Percentiles rank a stretch among this genome's conserved stretches.
Evolutionary conservation across 2,329 filamentous ascomycete species (phyloP).

Genomic region (Scytalidium sp.): DNA sequence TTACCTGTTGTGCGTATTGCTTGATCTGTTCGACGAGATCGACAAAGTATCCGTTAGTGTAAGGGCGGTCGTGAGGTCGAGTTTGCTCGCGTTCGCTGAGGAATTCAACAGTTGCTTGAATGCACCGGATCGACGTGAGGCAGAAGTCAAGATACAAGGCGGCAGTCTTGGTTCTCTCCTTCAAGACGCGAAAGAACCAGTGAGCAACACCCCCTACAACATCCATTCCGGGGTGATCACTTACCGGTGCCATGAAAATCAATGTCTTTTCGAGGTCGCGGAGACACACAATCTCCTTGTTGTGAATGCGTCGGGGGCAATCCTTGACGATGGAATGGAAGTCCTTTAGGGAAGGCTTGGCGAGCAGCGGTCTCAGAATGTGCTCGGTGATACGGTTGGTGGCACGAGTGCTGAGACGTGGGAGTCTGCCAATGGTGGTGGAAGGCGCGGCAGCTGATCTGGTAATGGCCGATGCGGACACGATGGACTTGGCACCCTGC

Average conservation of each 20-base stretch:
- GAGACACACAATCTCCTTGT: slow-evolving; percentile 84
- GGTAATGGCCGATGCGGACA: slow-evolving; percentile 56
- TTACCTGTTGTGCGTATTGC: slow-evolving; percentile 83
- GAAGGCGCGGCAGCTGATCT: slow-evolving; percentile 52
- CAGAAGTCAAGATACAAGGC: slow-evolving; percentile 80
- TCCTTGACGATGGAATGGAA: slow-evolving; percentile 79
- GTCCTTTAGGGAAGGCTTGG: slow-evolving; percentile 68
- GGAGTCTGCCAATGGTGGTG: slow-evolving; percentile 45
- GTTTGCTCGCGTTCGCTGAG: slow-evolving; percentile 84
- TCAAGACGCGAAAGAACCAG: slow-evolving; percentile 57
- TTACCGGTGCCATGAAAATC: slow-evolving; percentile 89
- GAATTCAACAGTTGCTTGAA: slow-evolving; percentile 84
- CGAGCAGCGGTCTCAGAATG: slow-evolving; percentile 74
- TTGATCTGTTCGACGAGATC: slow-evolving; percentile 93
- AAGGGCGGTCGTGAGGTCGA: slow-evolving; percentile 80
- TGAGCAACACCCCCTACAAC: slow-evolving; percentile 65
- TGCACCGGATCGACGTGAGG: slow-evolving; percentile 83
- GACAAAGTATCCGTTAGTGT: slow-evolving; percentile 95
- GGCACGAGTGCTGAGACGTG: slow-evolving; percentile 65
- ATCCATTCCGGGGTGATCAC: slow-evolving; percentile 56
- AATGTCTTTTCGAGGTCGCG: slow-evolving; percentile 93
- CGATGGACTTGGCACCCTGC: slow-evolving; percentile 35
- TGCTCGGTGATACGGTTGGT: slow-evolving; percentile 76
- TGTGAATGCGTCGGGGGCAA: slow-evolving; percentile 74
- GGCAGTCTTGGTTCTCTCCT: slow-evolving; percentile 75